A percentile compares a stretch with the other conserved stretches of the same genome.
Evolutionary conservation across 257 asterid species (phyloP).

Genomic region (Solanum microdontum): DNA sequence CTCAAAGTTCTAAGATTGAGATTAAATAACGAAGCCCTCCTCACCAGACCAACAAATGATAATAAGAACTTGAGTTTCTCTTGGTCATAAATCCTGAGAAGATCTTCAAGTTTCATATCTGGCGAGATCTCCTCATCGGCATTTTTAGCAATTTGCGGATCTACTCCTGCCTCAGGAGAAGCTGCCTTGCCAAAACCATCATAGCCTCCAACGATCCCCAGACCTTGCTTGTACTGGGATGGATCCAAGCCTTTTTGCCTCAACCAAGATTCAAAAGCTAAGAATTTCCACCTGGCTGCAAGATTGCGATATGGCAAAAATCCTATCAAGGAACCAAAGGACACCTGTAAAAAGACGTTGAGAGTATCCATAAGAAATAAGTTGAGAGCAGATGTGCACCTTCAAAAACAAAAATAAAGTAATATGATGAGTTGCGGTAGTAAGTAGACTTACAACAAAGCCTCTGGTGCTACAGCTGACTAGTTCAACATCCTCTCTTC

Average conservation of each 20-base stretch:
- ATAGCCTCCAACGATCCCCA: constrained; percentile 61
- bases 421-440: not conserved
- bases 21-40: constrained; percentile 10
- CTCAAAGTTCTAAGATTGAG: not conserved
- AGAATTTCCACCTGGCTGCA: constrained; percentile 84
- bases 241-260: constrained; percentile 84
- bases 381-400: not conserved
- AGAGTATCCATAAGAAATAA: not conserved
- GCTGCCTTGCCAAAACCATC: constrained; percentile 36
- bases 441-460: constrained; percentile 59
- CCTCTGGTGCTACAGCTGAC: constrained; percentile 79
- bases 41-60: constrained; percentile 94
- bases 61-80: constrained; percentile 79
- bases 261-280: constrained; percentile 94
- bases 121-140: constrained; percentile 28
- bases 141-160: constrained; percentile 20
- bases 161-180: constrained; percentile 23
- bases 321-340: constrained; percentile 84
- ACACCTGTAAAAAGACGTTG: constrained; percentile 37
- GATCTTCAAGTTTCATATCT: constrained; percentile 84
- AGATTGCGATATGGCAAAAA: constrained; percentile 90
- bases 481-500: constrained; percentile 67
- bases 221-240: constrained; percentile 59
- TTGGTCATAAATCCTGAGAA: constrained; percentile 68
- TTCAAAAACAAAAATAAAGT: not conserved